Percentiles rank a stretch among this genome's conserved stretches.
Evolutionary conservation across 768 basidiomycete species (phyloP).

Genomic region (Lactarius quietus): DNA sequence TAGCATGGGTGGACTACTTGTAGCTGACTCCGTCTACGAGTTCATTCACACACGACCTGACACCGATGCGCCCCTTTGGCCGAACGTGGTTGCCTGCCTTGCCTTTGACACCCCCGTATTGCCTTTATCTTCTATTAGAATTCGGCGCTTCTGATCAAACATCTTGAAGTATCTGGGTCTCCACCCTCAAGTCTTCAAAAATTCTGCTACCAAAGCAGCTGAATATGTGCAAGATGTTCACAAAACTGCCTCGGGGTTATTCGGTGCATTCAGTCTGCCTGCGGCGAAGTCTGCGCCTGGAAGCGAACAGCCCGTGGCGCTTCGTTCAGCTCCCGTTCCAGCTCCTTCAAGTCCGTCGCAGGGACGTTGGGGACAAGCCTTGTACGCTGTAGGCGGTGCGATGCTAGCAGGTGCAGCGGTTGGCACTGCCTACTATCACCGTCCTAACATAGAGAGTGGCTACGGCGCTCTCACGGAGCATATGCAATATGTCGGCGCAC

Average conservation of each 20-base stretch:
- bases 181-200: constrained; percentile 82
- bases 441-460: constrained; percentile 67
- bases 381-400: constrained; percentile 69
- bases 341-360: constrained; percentile 29
- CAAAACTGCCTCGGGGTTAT: constrained; percentile 56
- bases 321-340: constrained; percentile 16
- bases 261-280: constrained; percentile 49
- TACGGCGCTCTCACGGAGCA: constrained; percentile 82
- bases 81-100: constrained; percentile 76
- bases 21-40: constrained; percentile 77
- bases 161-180: constrained; percentile 73
- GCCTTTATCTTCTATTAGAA: constrained; percentile 14
- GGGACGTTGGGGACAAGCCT: constrained; percentile 66
- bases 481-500: constrained; percentile 80
- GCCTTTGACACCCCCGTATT: constrained; percentile 90
- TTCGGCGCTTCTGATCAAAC: constrained; percentile 1
- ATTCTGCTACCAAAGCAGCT: constrained; percentile 69
- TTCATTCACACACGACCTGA: constrained; percentile 68
- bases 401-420: constrained; percentile 79
- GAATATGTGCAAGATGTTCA: constrained; percentile 66
- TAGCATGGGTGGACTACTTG: constrained; percentile 92
- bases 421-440: constrained; percentile 78
- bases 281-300: constrained; percentile 29
- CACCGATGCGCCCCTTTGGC: constrained; percentile 71
- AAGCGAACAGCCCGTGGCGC: background rate